Percentiles rank a stretch among this genome's conserved stretches.
Conservation (phyloP, 2,329 filamentous ascomycete genomes). For the Hymenoscyphus linearis region DNA sequence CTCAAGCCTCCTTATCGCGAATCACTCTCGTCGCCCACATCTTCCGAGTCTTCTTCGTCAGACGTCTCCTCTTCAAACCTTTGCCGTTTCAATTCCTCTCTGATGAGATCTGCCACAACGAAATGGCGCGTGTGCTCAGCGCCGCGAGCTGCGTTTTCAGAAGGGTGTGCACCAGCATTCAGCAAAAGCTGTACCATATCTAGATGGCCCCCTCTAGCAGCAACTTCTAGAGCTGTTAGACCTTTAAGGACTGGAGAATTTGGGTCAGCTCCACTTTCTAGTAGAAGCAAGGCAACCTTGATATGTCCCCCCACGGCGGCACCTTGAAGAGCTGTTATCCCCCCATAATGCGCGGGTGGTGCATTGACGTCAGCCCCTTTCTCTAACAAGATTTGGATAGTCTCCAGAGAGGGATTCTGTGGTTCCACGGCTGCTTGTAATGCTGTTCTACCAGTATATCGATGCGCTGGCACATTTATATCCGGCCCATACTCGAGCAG, state of each 20-base stretch:
- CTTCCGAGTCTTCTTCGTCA: background rate
- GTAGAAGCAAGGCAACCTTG: constrained; percentile 4
- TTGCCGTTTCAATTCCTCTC: background rate
- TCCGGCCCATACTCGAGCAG: background rate
- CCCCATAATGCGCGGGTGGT: background rate
- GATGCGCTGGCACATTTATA: background rate
- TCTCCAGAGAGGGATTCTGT: background rate
- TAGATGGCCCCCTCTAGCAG: constrained; percentile 8
- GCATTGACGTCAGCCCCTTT: constrained; percentile 1
- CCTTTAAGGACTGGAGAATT: constrained; percentile 11
- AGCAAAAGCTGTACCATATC: constrained; percentile 21
- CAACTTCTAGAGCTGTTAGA: constrained; percentile 8
- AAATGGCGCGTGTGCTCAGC: background rate
- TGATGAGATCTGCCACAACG: background rate
- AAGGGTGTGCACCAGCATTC: constrained; percentile 1
- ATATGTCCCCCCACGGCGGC: constrained; percentile 7
- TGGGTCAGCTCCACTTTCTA: constrained; percentile 8
- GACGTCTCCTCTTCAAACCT: too few relatives aligned
- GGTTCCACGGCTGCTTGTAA: background rate
- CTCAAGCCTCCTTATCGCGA: too few relatives aligned
- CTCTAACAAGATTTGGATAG: background rate
- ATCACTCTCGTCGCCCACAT: too few relatives aligned
- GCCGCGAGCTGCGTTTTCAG: background rate
- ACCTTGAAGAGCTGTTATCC: constrained; percentile 9
- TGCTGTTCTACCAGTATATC: background rate